A percentile compares a stretch with the other conserved stretches of the same genome.
Conservation (phyloP, 306 rosid genomes). For the apple (Malus domestica) region DNA sequence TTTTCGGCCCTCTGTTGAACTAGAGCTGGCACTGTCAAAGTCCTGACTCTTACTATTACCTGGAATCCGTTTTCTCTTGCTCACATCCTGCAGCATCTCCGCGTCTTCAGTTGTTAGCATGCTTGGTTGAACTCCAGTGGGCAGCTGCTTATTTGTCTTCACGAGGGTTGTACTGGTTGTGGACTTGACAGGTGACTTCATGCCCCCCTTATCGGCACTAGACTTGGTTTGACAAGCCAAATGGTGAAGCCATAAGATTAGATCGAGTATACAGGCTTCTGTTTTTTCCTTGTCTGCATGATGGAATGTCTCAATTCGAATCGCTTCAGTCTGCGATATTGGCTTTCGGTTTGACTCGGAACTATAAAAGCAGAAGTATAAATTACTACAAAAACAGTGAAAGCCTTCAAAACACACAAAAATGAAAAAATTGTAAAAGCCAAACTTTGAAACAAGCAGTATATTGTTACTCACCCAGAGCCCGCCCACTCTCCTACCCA, state of each 20-base stretch:
- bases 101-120: conserved; percentile 47
- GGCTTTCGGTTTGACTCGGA: conserved; percentile 55
- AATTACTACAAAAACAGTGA: not conserved
- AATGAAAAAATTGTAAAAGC: not conserved
- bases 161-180: conserved; percentile 11
- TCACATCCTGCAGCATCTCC: conserved; percentile 44
- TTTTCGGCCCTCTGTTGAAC: conserved; percentile 23
- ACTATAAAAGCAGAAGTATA: conserved; percentile 30
- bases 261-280: conserved; percentile 53
- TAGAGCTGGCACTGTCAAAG: conserved; percentile 29
- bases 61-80: conserved; percentile 26
- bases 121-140: not conserved
- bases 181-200: conserved; percentile 25
- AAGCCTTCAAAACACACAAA: not conserved
- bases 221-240: conserved; percentile 44
- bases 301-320: conserved; percentile 75
- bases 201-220: conserved; percentile 17
- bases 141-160: conserved; percentile 19
- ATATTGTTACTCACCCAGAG: conserved; percentile 54
- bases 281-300: conserved; percentile 72
- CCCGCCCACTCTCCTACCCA: conserved; percentile 97
- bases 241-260: conserved; percentile 75
- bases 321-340: conserved; percentile 34
- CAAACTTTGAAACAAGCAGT: not conserved
- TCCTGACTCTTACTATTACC: conserved; percentile 67